Percentiles rank a stretch among this genome's conserved stretches.
Evolutionary conservation across 1,139 yeast species (phyloP).

Genomic region (Yamadazyma pseudoaaseri): DNA sequence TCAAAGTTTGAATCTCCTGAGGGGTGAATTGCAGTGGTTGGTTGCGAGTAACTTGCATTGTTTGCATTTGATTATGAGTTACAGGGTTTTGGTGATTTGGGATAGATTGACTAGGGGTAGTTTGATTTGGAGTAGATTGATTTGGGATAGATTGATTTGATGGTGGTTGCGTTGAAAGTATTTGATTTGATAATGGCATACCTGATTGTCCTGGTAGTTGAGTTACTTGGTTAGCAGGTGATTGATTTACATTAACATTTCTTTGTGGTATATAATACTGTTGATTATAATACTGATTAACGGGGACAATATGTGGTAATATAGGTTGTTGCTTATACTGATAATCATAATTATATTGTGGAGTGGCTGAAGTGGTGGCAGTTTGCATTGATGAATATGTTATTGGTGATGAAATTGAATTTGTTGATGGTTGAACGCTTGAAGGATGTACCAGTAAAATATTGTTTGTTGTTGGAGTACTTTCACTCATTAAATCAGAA

Average conservation of each 20-base stretch:
- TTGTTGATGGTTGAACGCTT: neutral
- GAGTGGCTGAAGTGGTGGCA: neutral
- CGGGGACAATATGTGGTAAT: constrained; percentile 5
- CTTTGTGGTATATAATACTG: neutral
- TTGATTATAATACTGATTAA: constrained; percentile 1
- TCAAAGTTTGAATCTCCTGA: constrained; percentile 39
- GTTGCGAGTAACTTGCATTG: constrained; percentile 15
- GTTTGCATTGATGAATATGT: neutral
- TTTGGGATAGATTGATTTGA: neutral
- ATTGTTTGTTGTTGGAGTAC: neutral
- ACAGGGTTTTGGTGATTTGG: constrained; percentile 1
- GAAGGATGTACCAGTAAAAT: neutral
- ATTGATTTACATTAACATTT: neutral
- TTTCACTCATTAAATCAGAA: neutral
- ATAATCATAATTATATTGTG: constrained; percentile 6
- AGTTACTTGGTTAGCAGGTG: neutral
- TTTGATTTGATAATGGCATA: neutral
- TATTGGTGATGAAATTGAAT: constrained; percentile 2
- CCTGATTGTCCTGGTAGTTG: neutral
- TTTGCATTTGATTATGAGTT: neutral
- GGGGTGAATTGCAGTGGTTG: constrained; percentile 26
- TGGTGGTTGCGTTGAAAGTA: neutral
- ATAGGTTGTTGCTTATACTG: constrained; percentile 8
- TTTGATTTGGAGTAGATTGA: neutral
- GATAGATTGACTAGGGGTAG: neutral